These are phyloP conservation scores for Aspergillus sp. DNA, from an alignment of 2,329 filamentous ascomycete genomes.

Conservation along the genomic window DNA sequence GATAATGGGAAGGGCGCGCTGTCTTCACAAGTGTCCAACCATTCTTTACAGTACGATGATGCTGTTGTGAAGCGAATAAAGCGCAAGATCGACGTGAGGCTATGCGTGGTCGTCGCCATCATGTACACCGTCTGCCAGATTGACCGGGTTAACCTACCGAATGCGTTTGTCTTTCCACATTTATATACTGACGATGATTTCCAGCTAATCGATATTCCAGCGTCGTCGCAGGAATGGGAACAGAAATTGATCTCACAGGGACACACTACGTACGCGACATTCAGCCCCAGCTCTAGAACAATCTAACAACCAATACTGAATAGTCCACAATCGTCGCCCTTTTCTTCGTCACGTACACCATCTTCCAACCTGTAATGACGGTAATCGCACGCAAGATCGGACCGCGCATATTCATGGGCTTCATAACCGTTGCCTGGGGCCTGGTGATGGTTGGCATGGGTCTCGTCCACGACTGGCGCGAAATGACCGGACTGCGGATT, in stretches of 20 bases:
- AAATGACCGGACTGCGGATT: conserved; percentile 37
- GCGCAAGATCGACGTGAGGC: conserved; percentile 7
- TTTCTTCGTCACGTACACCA: conserved; percentile 46
- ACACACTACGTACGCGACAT: conserved; percentile 4
- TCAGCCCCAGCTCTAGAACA: not conserved
- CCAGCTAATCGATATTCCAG: not conserved
- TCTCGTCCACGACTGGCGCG: conserved; percentile 36
- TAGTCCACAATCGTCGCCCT: conserved; percentile 32
- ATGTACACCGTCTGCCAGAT: conserved; percentile 15
- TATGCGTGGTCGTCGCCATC: conserved; percentile 6
- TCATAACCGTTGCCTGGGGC: conserved; percentile 41
- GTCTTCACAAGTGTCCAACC: not conserved
- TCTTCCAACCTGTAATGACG: conserved; percentile 44
- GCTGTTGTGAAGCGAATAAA: conserved; percentile 8
- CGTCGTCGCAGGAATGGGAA: conserved; percentile 4
- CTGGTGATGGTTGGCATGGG: conserved; percentile 47
- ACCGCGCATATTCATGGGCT: conserved; percentile 36
- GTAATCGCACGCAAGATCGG: conserved; percentile 43
- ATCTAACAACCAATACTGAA: not conserved
- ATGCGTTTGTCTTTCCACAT: conserved; percentile 1
- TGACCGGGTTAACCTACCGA: conserved; percentile 6
- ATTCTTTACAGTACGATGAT: conserved; percentile 5
- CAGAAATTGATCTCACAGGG: conserved; percentile 7
- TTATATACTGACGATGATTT: not conserved
- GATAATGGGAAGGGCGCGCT: not conserved